These are phyloP conservation scores for Thoreauomyces humboldtii DNA, from an alignment of 192 early-diverging fungal genomes.

Conservation along the genomic window DNA sequence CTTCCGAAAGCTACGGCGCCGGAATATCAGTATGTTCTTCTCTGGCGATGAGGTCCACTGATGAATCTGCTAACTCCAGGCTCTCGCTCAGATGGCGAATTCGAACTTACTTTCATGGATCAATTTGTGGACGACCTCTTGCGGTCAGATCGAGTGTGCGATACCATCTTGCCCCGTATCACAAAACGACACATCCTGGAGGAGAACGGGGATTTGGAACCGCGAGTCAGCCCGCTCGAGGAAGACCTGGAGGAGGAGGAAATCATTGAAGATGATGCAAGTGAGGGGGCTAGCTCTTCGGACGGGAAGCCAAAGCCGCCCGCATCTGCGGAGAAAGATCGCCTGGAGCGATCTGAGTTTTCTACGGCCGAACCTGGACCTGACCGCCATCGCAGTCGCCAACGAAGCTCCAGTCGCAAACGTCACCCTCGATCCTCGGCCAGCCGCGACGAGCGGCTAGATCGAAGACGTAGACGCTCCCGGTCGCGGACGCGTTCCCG, in stretches of 20 bases:
- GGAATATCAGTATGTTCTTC: constrained; percentile 42
- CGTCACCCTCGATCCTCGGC: background rate
- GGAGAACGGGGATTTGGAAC: constrained; percentile 78
- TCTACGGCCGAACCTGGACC: too few species aligned
- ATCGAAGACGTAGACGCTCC: background rate
- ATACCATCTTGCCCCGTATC: constrained; percentile 84
- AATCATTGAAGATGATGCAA: too few species aligned
- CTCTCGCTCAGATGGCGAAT: constrained; percentile 39
- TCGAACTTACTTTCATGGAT: constrained; percentile 74
- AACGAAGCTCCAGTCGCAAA: too few species aligned
- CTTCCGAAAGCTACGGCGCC: constrained; percentile 76
- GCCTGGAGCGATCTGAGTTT: too few species aligned
- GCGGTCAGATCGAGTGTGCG: constrained; percentile 74
- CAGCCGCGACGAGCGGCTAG: background rate
- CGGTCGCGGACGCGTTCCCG: constrained; percentile 7
- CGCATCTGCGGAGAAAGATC: too few species aligned
- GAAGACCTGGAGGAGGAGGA: constrained; percentile 51
- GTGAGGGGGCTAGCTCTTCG: too few species aligned
- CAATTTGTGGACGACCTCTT: constrained; percentile 88
- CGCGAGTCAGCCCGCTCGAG: constrained; percentile 73
- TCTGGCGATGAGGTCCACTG: background rate
- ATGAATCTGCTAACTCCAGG: background rate
- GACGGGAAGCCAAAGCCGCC: too few species aligned
- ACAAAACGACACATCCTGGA: constrained; percentile 78
- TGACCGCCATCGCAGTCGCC: too few species aligned